Conservation (phyloP, 768 basidiomycete genomes). For the Tricholoma saponaceum region DNA sequence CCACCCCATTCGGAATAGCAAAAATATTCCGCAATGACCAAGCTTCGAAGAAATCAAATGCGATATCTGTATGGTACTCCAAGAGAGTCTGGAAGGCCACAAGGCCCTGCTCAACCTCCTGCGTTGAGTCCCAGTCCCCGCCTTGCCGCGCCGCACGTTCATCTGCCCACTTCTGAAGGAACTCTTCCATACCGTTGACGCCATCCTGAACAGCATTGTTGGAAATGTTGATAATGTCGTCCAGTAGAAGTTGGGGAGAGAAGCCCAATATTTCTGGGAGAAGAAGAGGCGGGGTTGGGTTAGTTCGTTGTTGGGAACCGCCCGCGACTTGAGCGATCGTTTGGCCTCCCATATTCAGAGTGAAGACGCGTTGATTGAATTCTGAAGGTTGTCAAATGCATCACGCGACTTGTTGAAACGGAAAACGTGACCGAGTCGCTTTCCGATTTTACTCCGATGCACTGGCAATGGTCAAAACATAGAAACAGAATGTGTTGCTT, state of each 20-base stretch:
- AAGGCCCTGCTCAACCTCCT: conserved; percentile 75
- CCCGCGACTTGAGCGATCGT: not conserved
- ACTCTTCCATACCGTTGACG: conserved; percentile 76
- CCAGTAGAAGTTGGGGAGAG: conserved; percentile 78
- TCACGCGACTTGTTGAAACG: too few species aligned
- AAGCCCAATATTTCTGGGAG: conserved; percentile 78
- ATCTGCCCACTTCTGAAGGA: conserved; percentile 71
- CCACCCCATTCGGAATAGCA: conserved; percentile 45
- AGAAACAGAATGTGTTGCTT: too few species aligned
- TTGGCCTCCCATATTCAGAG: not conserved
- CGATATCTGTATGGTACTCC: conserved; percentile 84
- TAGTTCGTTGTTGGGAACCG: not conserved
- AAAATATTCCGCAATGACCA: conserved; percentile 91
- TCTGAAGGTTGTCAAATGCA: too few species aligned
- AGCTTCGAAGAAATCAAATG: conserved; percentile 88
- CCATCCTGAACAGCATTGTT: conserved; percentile 76
- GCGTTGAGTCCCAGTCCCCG: conserved; percentile 52
- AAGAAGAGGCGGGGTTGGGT: conserved; percentile 40
- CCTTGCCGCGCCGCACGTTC: conserved; percentile 46
- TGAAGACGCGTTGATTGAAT: too few species aligned
- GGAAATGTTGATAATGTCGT: conserved; percentile 82
- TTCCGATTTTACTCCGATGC: too few species aligned
- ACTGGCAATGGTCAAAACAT: too few species aligned
- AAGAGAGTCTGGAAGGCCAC: conserved; percentile 86
- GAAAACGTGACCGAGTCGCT: too few species aligned